Base-by-base conservation (phyloP, 441 rosid species). In the Adansonia madagascariensis region DNA sequence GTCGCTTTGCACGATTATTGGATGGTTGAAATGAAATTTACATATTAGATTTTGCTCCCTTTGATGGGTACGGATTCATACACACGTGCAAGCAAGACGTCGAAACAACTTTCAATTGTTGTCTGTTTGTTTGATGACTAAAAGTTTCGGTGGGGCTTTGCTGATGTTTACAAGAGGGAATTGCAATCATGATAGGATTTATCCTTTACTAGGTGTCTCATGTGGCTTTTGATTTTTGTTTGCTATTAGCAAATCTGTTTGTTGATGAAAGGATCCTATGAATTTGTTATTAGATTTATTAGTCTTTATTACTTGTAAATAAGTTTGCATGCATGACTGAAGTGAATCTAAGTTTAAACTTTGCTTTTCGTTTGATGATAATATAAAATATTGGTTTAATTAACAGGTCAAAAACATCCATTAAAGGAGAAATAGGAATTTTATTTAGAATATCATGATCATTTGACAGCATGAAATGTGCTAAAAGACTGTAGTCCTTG, bases 191-290 rank as follows among this genome's bases (percentile, higher is more conserved):
- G 10, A 18, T n/a, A 9, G 71, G 71, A 66, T 46, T 44, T 44
- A 44, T 35, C 41, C 41, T 35, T 35, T 8, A 44, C 50, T 43
- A 17, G 31, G 71, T 10, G 71, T 44, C 18, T 24, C 57, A 12
- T 47, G 73, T 69, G 14, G 73, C 73, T 14, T 22, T 22, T 47
- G 41, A 24, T 69, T 22, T 44, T 69, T 68, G 9, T 49, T 24
- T 12, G 73, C 56, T 49, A 6, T 49, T 8, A 8, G 56, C 20
- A 69, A 22, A 47, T 24, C 20, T 47, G 24, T 18, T 47, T 47
- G 41, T 69, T 43, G 31, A 65, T 65, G 50, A 18, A 43, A 17
- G 43, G 9, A 3, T 67, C n/a, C 27, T 44, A 0, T 20, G 72
- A 68, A 46, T 47, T 68, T 20, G 39, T 20, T 17, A 66, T 7